Conservation (phyloP, 2,329 filamentous ascomycete species). For the Trichothecium sympodiale region DNA sequence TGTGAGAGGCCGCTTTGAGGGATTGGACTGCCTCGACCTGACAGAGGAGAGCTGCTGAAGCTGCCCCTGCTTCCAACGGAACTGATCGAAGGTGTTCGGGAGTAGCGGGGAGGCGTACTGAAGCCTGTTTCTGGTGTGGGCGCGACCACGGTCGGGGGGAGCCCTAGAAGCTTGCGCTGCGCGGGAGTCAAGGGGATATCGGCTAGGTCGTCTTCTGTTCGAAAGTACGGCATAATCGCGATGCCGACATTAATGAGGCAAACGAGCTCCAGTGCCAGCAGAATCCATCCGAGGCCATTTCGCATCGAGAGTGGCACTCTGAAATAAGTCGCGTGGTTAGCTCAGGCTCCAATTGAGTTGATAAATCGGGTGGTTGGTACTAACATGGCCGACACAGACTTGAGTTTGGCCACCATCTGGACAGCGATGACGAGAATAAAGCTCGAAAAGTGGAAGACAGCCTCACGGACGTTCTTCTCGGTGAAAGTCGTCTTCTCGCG, state of each 20-base stretch:
- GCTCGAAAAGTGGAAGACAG: slow-evolving; percentile 55
- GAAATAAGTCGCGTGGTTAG: neutral
- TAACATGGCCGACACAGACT: slow-evolving; percentile 16
- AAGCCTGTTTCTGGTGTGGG: slow-evolving; percentile 60
- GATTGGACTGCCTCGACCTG: slow-evolving; percentile 41
- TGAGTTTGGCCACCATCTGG: slow-evolving; percentile 14
- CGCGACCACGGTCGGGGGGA: slow-evolving; percentile 53
- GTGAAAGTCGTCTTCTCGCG: slow-evolving; percentile 71
- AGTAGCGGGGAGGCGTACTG: slow-evolving; percentile 79
- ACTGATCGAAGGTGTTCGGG: slow-evolving; percentile 57
- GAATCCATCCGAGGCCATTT: slow-evolving; percentile 30
- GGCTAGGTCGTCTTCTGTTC: slow-evolving; percentile 62
- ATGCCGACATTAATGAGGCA: slow-evolving; percentile 60
- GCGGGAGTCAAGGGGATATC: slow-evolving; percentile 73
- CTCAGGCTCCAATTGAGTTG: neutral
- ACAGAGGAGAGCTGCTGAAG: slow-evolving; percentile 46
- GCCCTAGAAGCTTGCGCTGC: slow-evolving; percentile 74
- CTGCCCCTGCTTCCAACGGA: slow-evolving; percentile 51
- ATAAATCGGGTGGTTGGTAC: neutral
- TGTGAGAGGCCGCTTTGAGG: slow-evolving; percentile 30
- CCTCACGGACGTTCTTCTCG: slow-evolving; percentile 60
- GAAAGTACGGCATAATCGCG: slow-evolving; percentile 62
- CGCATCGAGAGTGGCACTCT: slow-evolving; percentile 1
- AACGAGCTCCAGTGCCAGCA: slow-evolving; percentile 39
- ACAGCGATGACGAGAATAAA: slow-evolving; percentile 22